These are phyloP conservation scores for Lasiosphaeria ovina DNA, from an alignment of 495 filamentous ascomycete genomes.

Conservation along the genomic window DNA sequence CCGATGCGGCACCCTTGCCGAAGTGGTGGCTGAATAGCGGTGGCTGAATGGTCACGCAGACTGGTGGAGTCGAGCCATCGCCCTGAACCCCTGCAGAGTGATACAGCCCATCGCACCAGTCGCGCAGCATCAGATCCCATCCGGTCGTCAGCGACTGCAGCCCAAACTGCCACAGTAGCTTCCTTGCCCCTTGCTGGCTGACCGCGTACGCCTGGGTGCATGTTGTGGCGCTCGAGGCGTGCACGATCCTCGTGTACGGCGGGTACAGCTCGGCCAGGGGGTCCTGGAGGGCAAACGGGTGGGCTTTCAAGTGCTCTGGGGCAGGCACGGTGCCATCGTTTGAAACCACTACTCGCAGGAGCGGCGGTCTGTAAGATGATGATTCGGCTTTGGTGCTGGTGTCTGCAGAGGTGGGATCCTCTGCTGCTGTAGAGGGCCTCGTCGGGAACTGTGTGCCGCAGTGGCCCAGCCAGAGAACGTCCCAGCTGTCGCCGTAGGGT, in stretches of 20 bases:
- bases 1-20: slow-evolving; percentile 36
- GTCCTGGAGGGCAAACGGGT: slow-evolving; percentile 46
- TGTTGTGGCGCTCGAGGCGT: slow-evolving; percentile 37
- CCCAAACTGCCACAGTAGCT: slow-evolving; percentile 41
- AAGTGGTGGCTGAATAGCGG: slow-evolving; percentile 49
- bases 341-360: slow-evolving; percentile 32
- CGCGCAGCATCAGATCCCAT: slow-evolving; percentile 47
- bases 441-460: slow-evolving; percentile 47
- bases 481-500: slow-evolving; percentile 48
- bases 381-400: not conserved
- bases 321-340: slow-evolving; percentile 41
- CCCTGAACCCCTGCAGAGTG: not conserved
- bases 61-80: slow-evolving; percentile 15
- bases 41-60: slow-evolving; percentile 47
- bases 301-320: slow-evolving; percentile 40
- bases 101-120: slow-evolving; percentile 43
- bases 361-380: slow-evolving; percentile 14
- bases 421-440: not conserved
- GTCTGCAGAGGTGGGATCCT: not conserved
- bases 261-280: slow-evolving; percentile 35
- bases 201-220: slow-evolving; percentile 52
- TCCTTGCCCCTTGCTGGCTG: slow-evolving; percentile 42
- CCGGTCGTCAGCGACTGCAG: slow-evolving; percentile 35
- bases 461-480: slow-evolving; percentile 52
- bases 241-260: slow-evolving; percentile 44